These are phyloP conservation scores for Leptographium flavum DNA, from an alignment of 2,329 filamentous ascomycete species.

Conservation along the genomic window DNA sequence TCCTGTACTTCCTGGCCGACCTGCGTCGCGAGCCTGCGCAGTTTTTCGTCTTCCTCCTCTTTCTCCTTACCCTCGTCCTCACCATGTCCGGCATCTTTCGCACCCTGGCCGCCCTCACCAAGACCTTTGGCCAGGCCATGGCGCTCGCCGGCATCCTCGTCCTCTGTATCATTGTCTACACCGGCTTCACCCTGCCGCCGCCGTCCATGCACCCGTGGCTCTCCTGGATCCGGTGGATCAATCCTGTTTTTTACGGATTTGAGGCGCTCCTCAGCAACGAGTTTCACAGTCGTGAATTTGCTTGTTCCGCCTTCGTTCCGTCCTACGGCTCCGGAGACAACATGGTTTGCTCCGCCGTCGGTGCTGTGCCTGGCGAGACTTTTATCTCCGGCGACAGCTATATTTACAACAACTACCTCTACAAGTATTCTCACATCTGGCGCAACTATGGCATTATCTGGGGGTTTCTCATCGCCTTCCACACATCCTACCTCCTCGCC, in stretches of 20 bases:
- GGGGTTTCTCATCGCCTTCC: conserved; percentile 43
- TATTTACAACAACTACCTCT: conserved; percentile 38
- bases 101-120: conserved; percentile 58
- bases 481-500: conserved; percentile 32
- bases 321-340: conserved; percentile 23
- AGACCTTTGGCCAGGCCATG: conserved; percentile 51
- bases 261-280: conserved; percentile 73
- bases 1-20: conserved; percentile 78
- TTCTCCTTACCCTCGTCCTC: conserved; percentile 59
- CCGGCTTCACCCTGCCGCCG: conserved; percentile 49
- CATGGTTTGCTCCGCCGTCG: conserved; percentile 43
- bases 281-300: conserved; percentile 51
- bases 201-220: conserved; percentile 66
- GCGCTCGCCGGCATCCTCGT: conserved; percentile 46
- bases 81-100: conserved; percentile 81
- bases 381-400: conserved; percentile 45
- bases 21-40: conserved; percentile 56
- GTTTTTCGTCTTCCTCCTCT: conserved; percentile 77
- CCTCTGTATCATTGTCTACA: conserved; percentile 52
- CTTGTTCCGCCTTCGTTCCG: conserved; percentile 26
- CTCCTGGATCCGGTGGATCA: conserved; percentile 67
- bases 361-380: conserved; percentile 35
- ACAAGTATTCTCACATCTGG: conserved; percentile 48
- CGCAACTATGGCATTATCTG: conserved; percentile 49
- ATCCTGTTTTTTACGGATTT: conserved; percentile 67